Evolutionary conservation across 306 rosid species (phyloP), one percentile per base, ranked within the genome.

Genomic region (Mimosa bimucronata): DNA sequence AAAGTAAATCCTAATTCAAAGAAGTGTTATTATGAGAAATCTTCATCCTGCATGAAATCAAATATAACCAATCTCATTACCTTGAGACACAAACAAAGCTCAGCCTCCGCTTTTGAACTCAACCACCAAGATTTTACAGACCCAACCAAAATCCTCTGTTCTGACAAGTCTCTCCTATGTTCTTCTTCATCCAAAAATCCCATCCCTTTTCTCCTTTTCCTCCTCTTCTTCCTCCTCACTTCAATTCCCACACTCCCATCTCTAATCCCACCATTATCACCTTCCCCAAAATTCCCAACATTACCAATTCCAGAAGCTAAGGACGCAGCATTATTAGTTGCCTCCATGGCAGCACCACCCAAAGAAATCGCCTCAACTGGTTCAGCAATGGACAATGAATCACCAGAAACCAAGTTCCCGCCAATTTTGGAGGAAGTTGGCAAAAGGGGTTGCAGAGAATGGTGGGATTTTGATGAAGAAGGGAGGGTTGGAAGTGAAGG

Each of bases 1-100:
- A 6, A 46, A 62, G 73, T 29, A 50, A 66, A 67, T 55, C 21
- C 46, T 70, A 77, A 26, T 48, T 31, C 72, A 50, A 70, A 30
- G 12, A 62, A 62, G 41, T 62, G 38, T 28, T 62, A 7, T 10
- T 29, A 62, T 30, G 21, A 29, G 40, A 0, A 64, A 61, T 61
- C 29, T 55, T 55, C 28, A 8, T n/a, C 13, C 62, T 50, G 37
- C 30, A 64, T 79, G 53, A 57, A 68, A 73, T 23, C 66, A 62
- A 29, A 58, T 21, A n/a, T 76, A 30, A 29, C 31, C 7, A 3
- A 61, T 23, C 70, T 9, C 64, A 28, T 66, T 68, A 94, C 97
- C 94, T 86, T 90, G 80, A 92, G 91, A 75, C 81, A 79, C 31
- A 86, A 75, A 67, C 97, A 88, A 66, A 88, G 88, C 62, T 88